Base-by-base conservation (phyloP, 1,139 yeast genomes). In the Debaryomycetaceae sp. region DNA sequence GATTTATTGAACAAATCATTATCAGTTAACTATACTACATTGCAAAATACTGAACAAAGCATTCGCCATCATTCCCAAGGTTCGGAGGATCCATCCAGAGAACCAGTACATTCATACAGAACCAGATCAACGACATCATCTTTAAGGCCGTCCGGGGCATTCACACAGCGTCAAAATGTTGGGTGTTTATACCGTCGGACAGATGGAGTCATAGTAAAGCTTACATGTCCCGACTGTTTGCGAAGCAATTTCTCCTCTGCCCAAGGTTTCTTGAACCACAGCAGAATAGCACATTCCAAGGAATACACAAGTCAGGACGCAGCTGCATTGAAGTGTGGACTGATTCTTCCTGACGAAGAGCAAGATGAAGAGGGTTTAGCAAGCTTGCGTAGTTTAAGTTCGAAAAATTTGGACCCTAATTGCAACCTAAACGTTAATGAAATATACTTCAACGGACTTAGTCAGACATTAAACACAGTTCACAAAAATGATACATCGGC, bases 251-350 rank as follows among this genome's bases (percentile, higher is more conserved):
- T 86, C 55, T 80, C 87, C 6, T 79, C 87, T 11, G 87, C 89
- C 0, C 94, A 86, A 56, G 94, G 94, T 17, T 84, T 86, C 46
- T 70, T 85, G 32, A 86, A 84, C 55, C 95, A 86, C 56, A 77
- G 85, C 46, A 65, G 94, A 46, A 75, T 83, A 19, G 86, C 91
- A 4, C 95, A 86, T 56, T 67, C 79, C n/a, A 77, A 75, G 43
- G 88, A 83, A 44, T 84, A 78, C 48, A 75, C 83, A 5, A 79
- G 85, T 6, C 92, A 84, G 52, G 91, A 84, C 48, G 77, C 83
- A 9, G 91, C 94, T 1, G 89, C 91, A 0, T 61, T 81, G 42
- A 72, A 69, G 31, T 86, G 92, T 58, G 92, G 91, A 18, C 75
- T 71, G 30, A 67, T 80, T 1, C 55, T 83, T 18, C 78, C 79